A percentile compares a stretch with the other conserved stretches of the same genome.
phyloP scores from a whole-genome alignment of 495 filamentous ascomycete genomes.

The Aspergillus cavernicola region DNA sequence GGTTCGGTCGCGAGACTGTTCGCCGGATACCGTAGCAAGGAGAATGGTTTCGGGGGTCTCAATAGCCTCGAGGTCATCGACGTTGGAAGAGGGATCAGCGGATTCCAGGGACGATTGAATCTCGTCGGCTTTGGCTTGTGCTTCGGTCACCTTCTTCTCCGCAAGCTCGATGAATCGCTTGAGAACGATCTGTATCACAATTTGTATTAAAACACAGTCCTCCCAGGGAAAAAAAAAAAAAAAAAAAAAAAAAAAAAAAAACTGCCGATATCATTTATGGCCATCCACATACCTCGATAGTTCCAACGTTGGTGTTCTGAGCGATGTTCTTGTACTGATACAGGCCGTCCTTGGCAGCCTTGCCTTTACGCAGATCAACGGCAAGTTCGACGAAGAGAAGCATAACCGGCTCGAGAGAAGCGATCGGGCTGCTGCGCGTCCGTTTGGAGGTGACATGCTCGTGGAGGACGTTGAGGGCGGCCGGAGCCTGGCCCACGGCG shows the following conservation, averaged over 20 bases:
- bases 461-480: constrained; percentile 91
- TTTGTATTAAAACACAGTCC: not conserved
- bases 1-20: constrained; percentile 93
- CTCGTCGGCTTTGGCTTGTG: constrained; percentile 93
- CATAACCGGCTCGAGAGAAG: constrained; percentile 97
- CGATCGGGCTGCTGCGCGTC: constrained; percentile 94
- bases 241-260: too few species aligned
- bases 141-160: constrained; percentile 91
- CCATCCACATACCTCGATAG: constrained; percentile 72
- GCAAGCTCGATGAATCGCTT: constrained; percentile 97
- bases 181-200: constrained; percentile 69
- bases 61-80: constrained; percentile 94
- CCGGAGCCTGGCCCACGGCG: constrained; percentile 87
- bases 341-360: constrained; percentile 95
- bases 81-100: constrained; percentile 61
- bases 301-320: constrained; percentile 97
- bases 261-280: too few species aligned
- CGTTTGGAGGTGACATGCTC: constrained; percentile 98
- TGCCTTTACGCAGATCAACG: constrained; percentile 95
- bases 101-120: constrained; percentile 83
- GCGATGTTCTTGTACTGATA: constrained; percentile 99
- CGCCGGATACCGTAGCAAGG: constrained; percentile 93
- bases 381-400: constrained; percentile 93
- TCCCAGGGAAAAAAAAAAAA: too few species aligned
- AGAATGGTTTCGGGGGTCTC: constrained; percentile 98